Base-by-base conservation (phyloP, 1,284 basidiomycete genomes). In the Sutorius eximius region DNA sequence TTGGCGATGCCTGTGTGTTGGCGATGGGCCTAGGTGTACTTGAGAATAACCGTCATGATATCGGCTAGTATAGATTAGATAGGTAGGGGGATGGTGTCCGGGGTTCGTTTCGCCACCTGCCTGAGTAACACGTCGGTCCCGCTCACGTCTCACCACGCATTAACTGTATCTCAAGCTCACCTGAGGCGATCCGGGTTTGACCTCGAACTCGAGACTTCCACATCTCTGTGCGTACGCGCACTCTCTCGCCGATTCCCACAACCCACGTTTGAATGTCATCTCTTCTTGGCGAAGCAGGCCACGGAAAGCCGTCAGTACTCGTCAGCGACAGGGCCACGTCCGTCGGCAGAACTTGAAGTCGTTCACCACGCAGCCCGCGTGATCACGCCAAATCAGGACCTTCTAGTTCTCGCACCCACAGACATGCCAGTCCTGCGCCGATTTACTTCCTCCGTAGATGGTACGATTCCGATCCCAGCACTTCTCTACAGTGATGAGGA, bases 401-500 rank as follows among this genome's bases (percentile, higher is more conserved):
- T 13, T 38, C 44, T 52, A 41, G 49, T 61, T 61, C 36, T 49
- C 32, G 24, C 20, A 12, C 24, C 49, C 41, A 24, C 1, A 34
- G 24, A 32, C 46, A 86, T 86, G 83, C 36, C 36, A 18, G 74
- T 72, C 27, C 65, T 89, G 34, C 80, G 76, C 59, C 75, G 78
- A 43, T 85, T 77, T 64, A 79, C 82, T 41, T 74, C 69, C 59
- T 62, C 74, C 27, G 74, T 88, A 12, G 88, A 91, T 59, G 88
- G 89, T 18, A 83, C 85, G 1, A 89, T 91, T 47, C 89, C 89
- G 5, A 75, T 89, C 8, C 77, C 77, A 42, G 88, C 87, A 7
- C 73, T 90, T n/a, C 74, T 91, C 0, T 91, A 91, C 61, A 77
- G 82, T 8, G 90, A 93, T 54, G 94, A 97, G 71, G 82, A 83